Percentiles rank a stretch among this genome's conserved stretches.
Evolutionary conservation across 2,329 filamentous ascomycete species (phyloP).

Genomic region (Nemania sp.): DNA sequence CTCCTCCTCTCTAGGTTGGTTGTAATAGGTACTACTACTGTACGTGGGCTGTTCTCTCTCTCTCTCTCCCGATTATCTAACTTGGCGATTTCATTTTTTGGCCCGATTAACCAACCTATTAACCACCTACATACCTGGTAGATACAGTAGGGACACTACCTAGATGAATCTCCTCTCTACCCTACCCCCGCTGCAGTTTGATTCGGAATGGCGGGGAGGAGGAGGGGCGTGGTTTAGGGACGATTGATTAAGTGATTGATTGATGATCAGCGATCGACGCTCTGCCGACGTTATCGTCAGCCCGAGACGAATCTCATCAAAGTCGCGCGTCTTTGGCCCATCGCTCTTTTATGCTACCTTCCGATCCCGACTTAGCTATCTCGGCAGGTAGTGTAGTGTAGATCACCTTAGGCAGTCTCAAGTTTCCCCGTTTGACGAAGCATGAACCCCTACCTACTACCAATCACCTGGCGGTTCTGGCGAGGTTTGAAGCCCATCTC

Average conservation of each 20-base stretch:
- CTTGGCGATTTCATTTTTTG: too few relatives aligned
- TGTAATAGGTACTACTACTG: conserved; percentile 16
- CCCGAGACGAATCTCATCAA: background rate
- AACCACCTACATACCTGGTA: too few relatives aligned
- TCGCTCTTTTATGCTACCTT: conserved; percentile 30
- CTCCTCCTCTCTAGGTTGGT: background rate
- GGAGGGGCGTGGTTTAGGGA: background rate
- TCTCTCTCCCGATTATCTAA: too few relatives aligned
- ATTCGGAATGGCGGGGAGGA: background rate
- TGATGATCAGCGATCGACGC: conserved; percentile 1
- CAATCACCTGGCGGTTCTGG: background rate
- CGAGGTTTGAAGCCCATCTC: background rate
- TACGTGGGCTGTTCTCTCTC: conserved; percentile 8
- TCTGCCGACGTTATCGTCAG: conserved; percentile 17
- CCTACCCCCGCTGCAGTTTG: conserved; percentile 4
- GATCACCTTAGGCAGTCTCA: background rate
- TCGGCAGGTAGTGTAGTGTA: conserved; percentile 19
- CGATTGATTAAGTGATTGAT: too few relatives aligned
- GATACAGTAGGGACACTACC: too few relatives aligned
- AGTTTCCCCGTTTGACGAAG: conserved; percentile 6
- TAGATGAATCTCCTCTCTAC: background rate
- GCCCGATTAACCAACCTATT: too few relatives aligned
- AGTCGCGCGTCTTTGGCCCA: too few relatives aligned
- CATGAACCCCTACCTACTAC: too few relatives aligned
- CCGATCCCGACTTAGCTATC: conserved; percentile 37